Evolutionary conservation across 805 yeast genomes (phyloP), one percentile per base, ranked within the genome.

Genomic region (Hemisphaericaspora nanyangensis): DNA sequence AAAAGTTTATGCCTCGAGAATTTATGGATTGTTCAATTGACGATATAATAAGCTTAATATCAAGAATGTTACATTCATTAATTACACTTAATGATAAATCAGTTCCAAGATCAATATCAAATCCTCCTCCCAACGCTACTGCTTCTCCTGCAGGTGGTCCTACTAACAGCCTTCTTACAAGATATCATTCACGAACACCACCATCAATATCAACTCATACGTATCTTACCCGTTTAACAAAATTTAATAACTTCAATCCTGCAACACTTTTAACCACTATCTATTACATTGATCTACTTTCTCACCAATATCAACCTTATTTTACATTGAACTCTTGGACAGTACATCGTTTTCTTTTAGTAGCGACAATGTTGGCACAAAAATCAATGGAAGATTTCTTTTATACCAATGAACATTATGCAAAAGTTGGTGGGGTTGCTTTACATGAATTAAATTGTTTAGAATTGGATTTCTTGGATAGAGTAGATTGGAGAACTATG

Each of bases 401-500:
- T 61, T 90, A 93, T 62, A 88, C 96, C 12, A 91, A 90, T 60
- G 76, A 82, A 32, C 96, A 93, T 60, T 91, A 93, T 54, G 95
- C 98, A 10, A 85, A 85, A 56, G 97, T 93, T 15, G 99, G 99
- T 3, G 98, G 99, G 44, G 84, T 89, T 4, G 87, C 87, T 31
- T 65, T 83, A 34, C 74, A 80, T 43, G 97, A 89, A 56, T 68
- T 90, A 48, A 93, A 93, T 59, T 72, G 91, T 39, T 68, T 91
- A 34, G 99, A 91, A 56, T 80, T 85, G 38, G 98, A 93, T 60
- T 89, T 93, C 52, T 71, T 91, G 32, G 75, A 76, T 35, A 70
- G 89, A 45, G 91, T 91, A 7, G 78, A 80, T 43, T 91, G 93
- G 77, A 70, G 58, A 35, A 61, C 70, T 31, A 55, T 68, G n/a